A percentile compares a stretch with the other conserved stretches of the same genome.
Evolutionary conservation across 805 yeast genomes (phyloP).

Genomic region (Candida silvatica): DNA sequence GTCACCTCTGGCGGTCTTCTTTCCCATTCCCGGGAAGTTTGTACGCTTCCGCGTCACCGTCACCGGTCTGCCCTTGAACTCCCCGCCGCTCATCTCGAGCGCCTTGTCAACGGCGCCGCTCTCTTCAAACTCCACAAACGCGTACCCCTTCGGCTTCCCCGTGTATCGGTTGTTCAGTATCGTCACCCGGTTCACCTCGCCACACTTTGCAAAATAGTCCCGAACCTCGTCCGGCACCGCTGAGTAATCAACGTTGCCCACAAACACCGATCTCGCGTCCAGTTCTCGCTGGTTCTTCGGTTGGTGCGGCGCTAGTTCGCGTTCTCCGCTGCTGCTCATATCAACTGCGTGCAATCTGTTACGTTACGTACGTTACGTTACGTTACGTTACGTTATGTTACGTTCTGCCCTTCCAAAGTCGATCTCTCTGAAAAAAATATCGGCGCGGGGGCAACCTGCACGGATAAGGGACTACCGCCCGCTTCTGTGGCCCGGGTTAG

Average conservation of each 20-base stretch:
- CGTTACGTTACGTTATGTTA: too few species aligned
- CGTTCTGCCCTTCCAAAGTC: too few species aligned
- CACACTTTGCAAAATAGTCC: conserved; percentile 59
- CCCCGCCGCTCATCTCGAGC: conserved; percentile 51
- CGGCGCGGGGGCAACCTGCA: too few species aligned
- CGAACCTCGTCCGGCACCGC: conserved; percentile 71
- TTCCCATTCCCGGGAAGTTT: conserved; percentile 45
- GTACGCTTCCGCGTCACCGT: conserved; percentile 72
- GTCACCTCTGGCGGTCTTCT: conserved; percentile 4
- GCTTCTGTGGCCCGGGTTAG: too few species aligned
- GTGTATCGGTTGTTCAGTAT: conserved; percentile 61
- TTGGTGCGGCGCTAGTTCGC: conserved; percentile 22
- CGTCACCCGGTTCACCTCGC: conserved; percentile 72
- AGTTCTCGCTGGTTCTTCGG: conserved; percentile 37
- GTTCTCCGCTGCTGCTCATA: too few species aligned
- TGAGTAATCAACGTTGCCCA: conserved; percentile 79
- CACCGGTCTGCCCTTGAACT: conserved; percentile 57
- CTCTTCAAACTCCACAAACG: conserved; percentile 73
- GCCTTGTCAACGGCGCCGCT: conserved; percentile 56
- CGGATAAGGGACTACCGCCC: too few species aligned
- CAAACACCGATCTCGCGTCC: conserved; percentile 71
- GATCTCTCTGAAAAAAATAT: too few species aligned
- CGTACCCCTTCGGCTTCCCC: conserved; percentile 80
- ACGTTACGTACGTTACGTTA: too few species aligned
- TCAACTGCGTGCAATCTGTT: too few species aligned